Evolutionary conservation across 2,329 filamentous ascomycete species (phyloP).

Genomic region (Tolypocladium capitatum): DNA sequence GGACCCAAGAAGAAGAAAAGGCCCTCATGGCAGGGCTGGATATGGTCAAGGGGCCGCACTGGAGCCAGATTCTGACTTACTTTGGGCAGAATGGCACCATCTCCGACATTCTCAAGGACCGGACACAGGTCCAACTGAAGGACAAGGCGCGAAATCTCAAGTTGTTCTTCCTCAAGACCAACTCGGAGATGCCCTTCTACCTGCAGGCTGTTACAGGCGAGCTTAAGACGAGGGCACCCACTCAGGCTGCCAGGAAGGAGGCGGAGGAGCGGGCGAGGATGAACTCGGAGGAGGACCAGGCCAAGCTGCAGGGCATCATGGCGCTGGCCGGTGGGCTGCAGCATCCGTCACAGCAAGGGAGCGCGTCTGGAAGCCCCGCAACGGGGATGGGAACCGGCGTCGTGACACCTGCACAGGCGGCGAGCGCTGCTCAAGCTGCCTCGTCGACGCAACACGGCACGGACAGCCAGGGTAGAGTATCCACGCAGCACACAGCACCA

Average conservation of each 20-base stretch:
- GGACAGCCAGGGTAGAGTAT: slow-evolving; percentile 2
- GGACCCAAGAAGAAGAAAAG: slow-evolving; percentile 82
- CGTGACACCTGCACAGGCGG: slow-evolving; percentile 20
- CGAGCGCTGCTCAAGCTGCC: slow-evolving; percentile 12
- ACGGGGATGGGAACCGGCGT: slow-evolving; percentile 15
- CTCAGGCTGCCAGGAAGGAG: slow-evolving; percentile 55
- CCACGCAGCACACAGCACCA: slow-evolving; percentile 7
- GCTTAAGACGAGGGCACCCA: slow-evolving; percentile 71
- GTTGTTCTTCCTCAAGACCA: slow-evolving; percentile 82
- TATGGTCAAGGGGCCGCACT: slow-evolving; percentile 79
- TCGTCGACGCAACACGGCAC: slow-evolving; percentile 5
- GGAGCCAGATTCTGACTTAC: slow-evolving; percentile 79
- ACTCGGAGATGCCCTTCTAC: slow-evolving; percentile 81
- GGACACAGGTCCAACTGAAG: slow-evolving; percentile 84
- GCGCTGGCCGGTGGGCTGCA: slow-evolving; percentile 39
- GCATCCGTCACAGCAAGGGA: slow-evolving; percentile 19
- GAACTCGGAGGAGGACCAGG: slow-evolving; percentile 46
- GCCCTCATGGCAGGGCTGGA: slow-evolving; percentile 81
- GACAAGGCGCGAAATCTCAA: slow-evolving; percentile 87
- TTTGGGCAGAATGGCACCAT: slow-evolving; percentile 71
- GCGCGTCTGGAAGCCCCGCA: slow-evolving; percentile 11
- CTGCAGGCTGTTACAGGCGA: slow-evolving; percentile 81
- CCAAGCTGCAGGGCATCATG: slow-evolving; percentile 47
- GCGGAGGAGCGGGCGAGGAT: slow-evolving; percentile 49
- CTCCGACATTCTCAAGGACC: slow-evolving; percentile 72